phyloP scores from a whole-genome alignment of 192 early-diverging fungal species.

The Gorgonomyces haynaldii region DNA sequence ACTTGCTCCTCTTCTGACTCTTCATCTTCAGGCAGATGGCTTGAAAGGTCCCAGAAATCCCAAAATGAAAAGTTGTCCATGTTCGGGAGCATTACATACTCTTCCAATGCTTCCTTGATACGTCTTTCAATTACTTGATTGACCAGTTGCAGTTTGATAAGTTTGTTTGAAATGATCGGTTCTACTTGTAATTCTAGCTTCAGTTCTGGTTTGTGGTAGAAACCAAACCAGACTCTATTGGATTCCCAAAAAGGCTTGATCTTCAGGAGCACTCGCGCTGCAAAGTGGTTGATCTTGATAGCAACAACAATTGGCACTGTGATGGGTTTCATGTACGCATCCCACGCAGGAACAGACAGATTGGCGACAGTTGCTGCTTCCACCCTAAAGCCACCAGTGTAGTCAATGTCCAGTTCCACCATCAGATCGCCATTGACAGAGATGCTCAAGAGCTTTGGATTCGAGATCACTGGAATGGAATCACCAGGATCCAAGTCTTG shows the following conservation, averaged over 20 bases:
- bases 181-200: constrained; percentile 53
- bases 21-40: not conserved
- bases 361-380: constrained; percentile 60
- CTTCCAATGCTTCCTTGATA: constrained; percentile 67
- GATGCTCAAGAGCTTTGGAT: constrained; percentile 59
- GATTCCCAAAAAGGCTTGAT: constrained; percentile 63
- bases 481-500: constrained; percentile 66
- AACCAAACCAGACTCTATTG: constrained; percentile 78
- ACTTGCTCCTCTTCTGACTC: not conserved
- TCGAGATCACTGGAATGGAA: constrained; percentile 63
- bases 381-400: constrained; percentile 61
- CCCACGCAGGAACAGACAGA: constrained; percentile 39
- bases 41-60: constrained; percentile 15
- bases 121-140: constrained; percentile 75
- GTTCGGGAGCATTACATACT: constrained; percentile 71
- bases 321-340: constrained; percentile 50
- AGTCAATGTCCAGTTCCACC: constrained; percentile 64
- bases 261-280: constrained; percentile 61
- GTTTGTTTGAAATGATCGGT: constrained; percentile 73
- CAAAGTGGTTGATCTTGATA: constrained; percentile 58
- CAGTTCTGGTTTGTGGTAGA: constrained; percentile 65
- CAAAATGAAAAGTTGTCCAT: constrained; percentile 82
- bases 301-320: constrained; percentile 66
- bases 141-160: constrained; percentile 66
- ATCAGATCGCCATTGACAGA: constrained; percentile 61